Evolutionary conservation across 1,284 basidiomycete species (phyloP).

Genomic region (Moesziomyces parantarcticus): DNA sequence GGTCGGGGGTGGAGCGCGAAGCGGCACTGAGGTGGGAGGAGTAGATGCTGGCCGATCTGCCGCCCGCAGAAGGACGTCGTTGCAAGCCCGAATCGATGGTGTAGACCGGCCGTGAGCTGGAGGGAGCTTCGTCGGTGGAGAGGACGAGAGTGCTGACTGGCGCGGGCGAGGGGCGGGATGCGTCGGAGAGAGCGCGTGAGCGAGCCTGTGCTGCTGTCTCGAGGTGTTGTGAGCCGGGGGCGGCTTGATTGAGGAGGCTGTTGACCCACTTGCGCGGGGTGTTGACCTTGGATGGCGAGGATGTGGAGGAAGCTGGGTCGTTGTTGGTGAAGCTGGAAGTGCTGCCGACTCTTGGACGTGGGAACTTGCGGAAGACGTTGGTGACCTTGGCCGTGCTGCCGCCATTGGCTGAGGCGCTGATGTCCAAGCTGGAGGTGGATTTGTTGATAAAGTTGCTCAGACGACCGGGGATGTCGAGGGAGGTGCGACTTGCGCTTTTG

Average conservation of each 20-base stretch:
- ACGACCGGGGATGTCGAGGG: constrained; percentile 41
- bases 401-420: constrained; percentile 10
- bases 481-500: constrained; percentile 39
- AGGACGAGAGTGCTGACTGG: constrained; percentile 38
- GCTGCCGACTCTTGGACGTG: constrained; percentile 26
- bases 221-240: constrained; percentile 21
- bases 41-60: constrained; percentile 26
- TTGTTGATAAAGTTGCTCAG: constrained; percentile 35
- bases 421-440: constrained; percentile 38
- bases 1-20: constrained; percentile 41
- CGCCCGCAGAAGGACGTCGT: constrained; percentile 12
- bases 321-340: constrained; percentile 10
- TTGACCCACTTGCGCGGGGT: constrained; percentile 50
- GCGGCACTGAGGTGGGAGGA: constrained; percentile 45
- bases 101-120: constrained; percentile 20
- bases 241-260: constrained; percentile 27
- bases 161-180: constrained; percentile 16
- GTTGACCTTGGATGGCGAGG: constrained; percentile 25
- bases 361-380: constrained; percentile 29
- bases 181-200: constrained; percentile 21
- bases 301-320: constrained; percentile 7
- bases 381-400: constrained; percentile 1
- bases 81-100: constrained; percentile 41
- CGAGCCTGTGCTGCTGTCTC: constrained; percentile 40
- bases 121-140: constrained; percentile 3